Conservation (phyloP, 805 yeast genomes). For the Gaillardinia entomophila region DNA sequence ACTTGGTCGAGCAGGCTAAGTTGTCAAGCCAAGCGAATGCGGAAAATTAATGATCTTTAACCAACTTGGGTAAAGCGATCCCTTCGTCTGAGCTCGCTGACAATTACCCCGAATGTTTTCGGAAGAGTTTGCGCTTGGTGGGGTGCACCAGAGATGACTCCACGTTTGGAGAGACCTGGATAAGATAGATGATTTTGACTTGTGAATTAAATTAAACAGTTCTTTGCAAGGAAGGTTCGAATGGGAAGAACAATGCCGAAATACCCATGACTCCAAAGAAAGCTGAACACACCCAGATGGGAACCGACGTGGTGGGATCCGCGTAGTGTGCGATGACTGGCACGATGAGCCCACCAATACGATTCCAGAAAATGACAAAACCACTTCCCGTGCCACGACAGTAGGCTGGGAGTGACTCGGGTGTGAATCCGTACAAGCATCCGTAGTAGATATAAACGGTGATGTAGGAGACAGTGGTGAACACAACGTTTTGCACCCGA, state of each 20-base stretch:
- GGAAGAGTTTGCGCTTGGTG: too few species aligned
- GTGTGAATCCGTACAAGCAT: conserved; percentile 28
- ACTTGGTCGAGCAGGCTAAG: conserved; percentile 31
- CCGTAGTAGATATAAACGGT: conserved; percentile 20
- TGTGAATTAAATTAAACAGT: conserved; percentile 14
- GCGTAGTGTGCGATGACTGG: conserved; percentile 30
- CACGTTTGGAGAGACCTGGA: too few species aligned
- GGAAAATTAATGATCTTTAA: too few species aligned
- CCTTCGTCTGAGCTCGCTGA: too few species aligned
- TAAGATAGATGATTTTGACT: too few species aligned
- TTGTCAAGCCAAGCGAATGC: conserved; percentile 23
- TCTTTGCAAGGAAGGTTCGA: conserved; percentile 26
- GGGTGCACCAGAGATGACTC: too few species aligned
- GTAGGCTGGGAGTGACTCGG: conserved; percentile 29
- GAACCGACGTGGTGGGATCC: conserved; percentile 20
- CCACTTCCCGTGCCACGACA: conserved; percentile 34
- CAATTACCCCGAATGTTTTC: too few species aligned
- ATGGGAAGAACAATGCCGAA: conserved; percentile 27
- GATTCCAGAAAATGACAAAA: conserved; percentile 23
- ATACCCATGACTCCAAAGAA: conserved; percentile 26
- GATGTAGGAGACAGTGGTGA: conserved; percentile 12
- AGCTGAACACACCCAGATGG: conserved; percentile 33
- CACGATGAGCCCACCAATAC: conserved; percentile 24
- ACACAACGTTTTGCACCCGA: conserved; percentile 12
- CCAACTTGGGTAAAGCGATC: too few species aligned